Evolutionary conservation across 2,329 filamentous ascomycete genomes (phyloP).

Genomic region (Apiospora kogelbergensis): DNA sequence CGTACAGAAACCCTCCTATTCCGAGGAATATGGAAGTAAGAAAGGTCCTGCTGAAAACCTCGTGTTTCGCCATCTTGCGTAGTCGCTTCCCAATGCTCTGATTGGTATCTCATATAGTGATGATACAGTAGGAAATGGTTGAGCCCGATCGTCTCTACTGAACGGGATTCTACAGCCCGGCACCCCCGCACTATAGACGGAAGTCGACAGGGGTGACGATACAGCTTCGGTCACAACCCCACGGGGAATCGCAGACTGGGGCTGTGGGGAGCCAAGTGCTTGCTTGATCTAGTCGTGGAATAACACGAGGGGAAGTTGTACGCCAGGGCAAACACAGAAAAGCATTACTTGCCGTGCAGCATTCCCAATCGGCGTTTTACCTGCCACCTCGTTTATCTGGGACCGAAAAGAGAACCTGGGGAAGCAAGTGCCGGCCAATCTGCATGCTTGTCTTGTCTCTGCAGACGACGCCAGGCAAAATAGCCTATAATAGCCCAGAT

Average conservation of each 20-base stretch:
- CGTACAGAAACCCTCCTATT: conserved; percentile 41
- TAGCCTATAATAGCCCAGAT: background rate
- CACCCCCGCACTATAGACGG: background rate
- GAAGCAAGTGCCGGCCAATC: background rate
- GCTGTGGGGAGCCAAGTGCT: background rate
- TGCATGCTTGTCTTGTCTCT: background rate
- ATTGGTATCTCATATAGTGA: background rate
- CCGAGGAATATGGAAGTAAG: conserved; percentile 39
- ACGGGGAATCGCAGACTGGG: background rate
- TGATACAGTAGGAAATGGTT: background rate
- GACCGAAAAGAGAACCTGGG: background rate
- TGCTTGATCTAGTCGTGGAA: background rate
- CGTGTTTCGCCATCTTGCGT: background rate
- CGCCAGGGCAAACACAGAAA: background rate
- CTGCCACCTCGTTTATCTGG: background rate
- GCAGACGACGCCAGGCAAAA: background rate
- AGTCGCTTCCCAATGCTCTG: background rate
- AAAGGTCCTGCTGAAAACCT: conserved; percentile 35
- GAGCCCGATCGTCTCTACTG: background rate
- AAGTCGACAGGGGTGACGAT: background rate
- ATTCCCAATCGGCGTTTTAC: background rate
- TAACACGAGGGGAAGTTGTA: background rate
- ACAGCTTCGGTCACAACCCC: background rate
- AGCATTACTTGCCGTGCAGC: background rate
- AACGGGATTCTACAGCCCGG: background rate